Base-by-base conservation (phyloP, 108 stramenopile genomes). In the Nitzschia palea region DNA sequence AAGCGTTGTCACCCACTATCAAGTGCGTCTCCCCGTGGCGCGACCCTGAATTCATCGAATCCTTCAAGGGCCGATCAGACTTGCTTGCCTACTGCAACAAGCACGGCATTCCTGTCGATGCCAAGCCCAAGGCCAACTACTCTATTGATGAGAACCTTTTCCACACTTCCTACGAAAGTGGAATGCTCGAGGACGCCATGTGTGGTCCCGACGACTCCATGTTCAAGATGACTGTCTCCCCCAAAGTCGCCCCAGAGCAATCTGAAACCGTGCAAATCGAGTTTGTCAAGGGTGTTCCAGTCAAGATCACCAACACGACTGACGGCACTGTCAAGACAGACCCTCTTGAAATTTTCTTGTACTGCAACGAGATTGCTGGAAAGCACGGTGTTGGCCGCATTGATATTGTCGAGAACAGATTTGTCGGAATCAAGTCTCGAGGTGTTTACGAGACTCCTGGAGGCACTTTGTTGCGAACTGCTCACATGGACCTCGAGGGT, bases 381-480 rank as follows among this genome's bases (percentile, higher is more conserved):
- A 87, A 86, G 80, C 93, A 99, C 84, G 98, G 92, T 32, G 80
- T 97, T 40, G 98, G 98, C 47, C 93, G 98, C 51, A 96, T 99
- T 54, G 98, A 99, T 71, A 97, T 99, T 70, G 97, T 99, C 54
- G 98, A 99, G 82, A 99, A 99, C 77, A 93, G 98, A 44, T 99
- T 97, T 80, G 98, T 99, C 55, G 98, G 98, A 29, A 98, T 99
- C 85, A 99, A 99, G 90, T 94, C 92, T 55, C 96, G 98, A 35
- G 97, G 98, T 43, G 90, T 97, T 42, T 99, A 99, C 85, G 98
- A 99, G 77, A 99, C 98, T 9, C 98, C 98, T 40, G 98, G 91
- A 26, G 98, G 98, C 1, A 97, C 97, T 67, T 79, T 99, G 35
- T 88, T 99, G 63, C 88, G 96, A 23, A 81, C 67, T 5, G 98